These are phyloP conservation scores for Pascua guehoae DNA, from an alignment of 1,284 basidiomycete species.

Conservation along the genomic window DNA sequence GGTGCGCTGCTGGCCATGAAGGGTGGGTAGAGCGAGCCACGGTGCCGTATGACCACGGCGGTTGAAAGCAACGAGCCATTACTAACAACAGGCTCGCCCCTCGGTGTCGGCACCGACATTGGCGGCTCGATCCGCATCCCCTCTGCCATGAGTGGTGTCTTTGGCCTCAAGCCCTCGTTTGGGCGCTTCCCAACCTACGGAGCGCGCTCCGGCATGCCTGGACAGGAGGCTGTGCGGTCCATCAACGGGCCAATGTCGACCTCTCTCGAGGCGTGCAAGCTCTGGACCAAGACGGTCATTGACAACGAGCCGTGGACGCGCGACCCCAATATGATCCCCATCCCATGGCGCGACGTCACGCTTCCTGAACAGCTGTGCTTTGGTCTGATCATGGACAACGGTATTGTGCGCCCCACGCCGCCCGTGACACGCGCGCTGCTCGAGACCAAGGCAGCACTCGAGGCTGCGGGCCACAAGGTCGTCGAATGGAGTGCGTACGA, in stretches of 20 bases:
- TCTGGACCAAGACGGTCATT: conserved; percentile 54
- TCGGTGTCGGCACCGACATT: conserved; percentile 68
- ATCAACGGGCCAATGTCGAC: conserved; percentile 68
- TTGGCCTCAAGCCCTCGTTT: conserved; percentile 66
- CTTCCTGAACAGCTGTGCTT: conserved; percentile 61
- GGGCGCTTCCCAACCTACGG: conserved; percentile 68
- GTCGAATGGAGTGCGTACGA: conserved; percentile 46
- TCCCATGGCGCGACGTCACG: conserved; percentile 62
- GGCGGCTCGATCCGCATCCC: conserved; percentile 71
- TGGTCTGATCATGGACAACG: conserved; percentile 57
- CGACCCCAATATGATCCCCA: conserved; percentile 62
- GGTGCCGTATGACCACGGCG: too few relatives aligned
- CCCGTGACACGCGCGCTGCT: conserved; percentile 64
- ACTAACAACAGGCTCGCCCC: conserved; percentile 52
- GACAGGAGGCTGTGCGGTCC: conserved; percentile 66
- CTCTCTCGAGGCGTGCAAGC: conserved; percentile 59
- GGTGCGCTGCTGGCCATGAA: conserved; percentile 57
- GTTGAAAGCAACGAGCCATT: background rate
- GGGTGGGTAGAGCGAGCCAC: conserved; percentile 35
- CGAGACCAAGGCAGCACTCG: conserved; percentile 58
- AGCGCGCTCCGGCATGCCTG: conserved; percentile 60
- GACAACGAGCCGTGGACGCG: conserved; percentile 62
- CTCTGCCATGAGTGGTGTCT: conserved; percentile 62
- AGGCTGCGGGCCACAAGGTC: conserved; percentile 62
- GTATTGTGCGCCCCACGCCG: conserved; percentile 62